A percentile compares a stretch with the other conserved stretches of the same genome.
These are phyloP conservation scores for Podospora tetraspora DNA, from an alignment of 495 filamentous ascomycete genomes.

Conservation along the genomic window DNA sequence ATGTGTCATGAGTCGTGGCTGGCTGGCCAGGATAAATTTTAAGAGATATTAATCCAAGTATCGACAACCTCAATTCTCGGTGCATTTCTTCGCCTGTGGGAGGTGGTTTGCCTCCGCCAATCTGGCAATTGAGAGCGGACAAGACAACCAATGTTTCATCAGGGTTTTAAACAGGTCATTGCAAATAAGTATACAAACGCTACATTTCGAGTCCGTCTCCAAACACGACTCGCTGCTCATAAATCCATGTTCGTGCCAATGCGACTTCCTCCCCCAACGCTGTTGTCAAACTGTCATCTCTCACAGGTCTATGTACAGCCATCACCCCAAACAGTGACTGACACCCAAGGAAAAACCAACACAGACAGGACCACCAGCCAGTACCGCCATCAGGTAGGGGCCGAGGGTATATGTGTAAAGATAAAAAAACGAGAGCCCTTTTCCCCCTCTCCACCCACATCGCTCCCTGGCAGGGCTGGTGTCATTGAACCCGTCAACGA, in stretches of 20 bases:
- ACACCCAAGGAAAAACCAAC: background rate
- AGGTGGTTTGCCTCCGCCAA: no score
- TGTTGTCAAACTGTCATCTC: background rate
- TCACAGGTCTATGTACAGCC: background rate
- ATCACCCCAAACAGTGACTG: background rate
- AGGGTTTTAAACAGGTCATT: background rate
- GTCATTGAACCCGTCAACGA: background rate
- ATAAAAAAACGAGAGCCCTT: background rate
- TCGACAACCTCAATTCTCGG: no score
- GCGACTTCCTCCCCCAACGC: background rate
- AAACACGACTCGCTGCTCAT: background rate
- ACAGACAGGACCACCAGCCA: background rate
- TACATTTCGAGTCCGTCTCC: background rate
- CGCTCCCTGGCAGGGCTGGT: background rate
- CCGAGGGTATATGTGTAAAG: slow-evolving; percentile 3
- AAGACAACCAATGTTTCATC: no score
- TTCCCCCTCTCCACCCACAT: background rate
- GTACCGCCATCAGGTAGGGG: background rate
- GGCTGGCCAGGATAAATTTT: background rate
- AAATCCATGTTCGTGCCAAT: background rate
- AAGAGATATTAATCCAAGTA: no score
- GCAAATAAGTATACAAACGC: background rate
- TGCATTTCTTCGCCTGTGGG: no score
- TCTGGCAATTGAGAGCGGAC: no score
- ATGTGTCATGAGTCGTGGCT: background rate